Evolutionary conservation across 2,329 filamentous ascomycete species (phyloP), one percentile per base, ranked within the genome.

Genomic region (Parastagonospora nodorum): DNA sequence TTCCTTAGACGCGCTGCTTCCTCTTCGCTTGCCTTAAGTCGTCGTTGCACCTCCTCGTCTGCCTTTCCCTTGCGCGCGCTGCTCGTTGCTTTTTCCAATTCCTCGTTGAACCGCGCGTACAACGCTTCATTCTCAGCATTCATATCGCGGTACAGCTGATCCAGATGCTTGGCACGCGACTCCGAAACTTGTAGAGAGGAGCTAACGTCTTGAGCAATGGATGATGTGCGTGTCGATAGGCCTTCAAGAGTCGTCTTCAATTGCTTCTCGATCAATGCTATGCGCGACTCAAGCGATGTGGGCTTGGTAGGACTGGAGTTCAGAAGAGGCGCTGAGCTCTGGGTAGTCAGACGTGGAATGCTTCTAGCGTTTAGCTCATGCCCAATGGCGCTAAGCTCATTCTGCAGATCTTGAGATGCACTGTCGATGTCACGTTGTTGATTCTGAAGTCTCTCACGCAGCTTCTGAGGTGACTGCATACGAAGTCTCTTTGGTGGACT

Each of bases 61-160:
- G 90, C 90, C 36, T 90, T 88, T 42, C 88, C 88, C 4, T 85
- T 84, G 59, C 85, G 85, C 41, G 94, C 81, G 35, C 63, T 67
- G 35, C 88, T 89, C 71, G 85, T 88, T 53, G 97, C 89, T 77
- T 89, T 91, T 62, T 85, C 88, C 41, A 97, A 77, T 75, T 97
- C 93, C n/a, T 86, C 84, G 66, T 97, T 96, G 78, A 97, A 96
- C 53, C 87, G 88, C 60, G 93, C 89, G 73, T 97, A 97, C 48
- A 97, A 80, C 28, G 93, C 84, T 75, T 97, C 92, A 64, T 97
- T 97, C 78, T 97, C 93, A 0, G 90, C 89, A 63, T 87, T 91
- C 12, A 87, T 84, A 67, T 96, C 91, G 58, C 90, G 89, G 76
- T 95, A 96, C 44, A 96, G 78, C 74, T 95, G 89, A 69, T 97